phyloP scores from a whole-genome alignment of 2,329 filamentous ascomycete species.

The Phyllosticta citrichinensis region DNA sequence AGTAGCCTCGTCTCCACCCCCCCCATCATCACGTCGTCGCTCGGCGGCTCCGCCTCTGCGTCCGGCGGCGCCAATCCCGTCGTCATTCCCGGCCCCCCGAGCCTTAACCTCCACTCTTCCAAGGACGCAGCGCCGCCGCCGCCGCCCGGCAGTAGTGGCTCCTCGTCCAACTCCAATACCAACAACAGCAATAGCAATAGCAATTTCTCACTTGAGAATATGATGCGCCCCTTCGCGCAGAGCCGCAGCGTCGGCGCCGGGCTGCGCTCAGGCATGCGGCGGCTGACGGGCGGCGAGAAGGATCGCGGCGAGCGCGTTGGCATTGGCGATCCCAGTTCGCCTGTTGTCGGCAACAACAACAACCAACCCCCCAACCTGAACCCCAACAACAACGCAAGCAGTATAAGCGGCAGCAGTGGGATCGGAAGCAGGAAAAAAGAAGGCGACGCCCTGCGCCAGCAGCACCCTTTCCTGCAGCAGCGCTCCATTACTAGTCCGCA shows the following conservation, averaged over 20 bases:
- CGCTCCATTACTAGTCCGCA: neutral
- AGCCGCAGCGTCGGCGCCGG: constrained; percentile 28
- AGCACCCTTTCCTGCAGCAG: neutral
- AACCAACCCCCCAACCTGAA: too few relatives aligned
- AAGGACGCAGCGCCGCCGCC: too few relatives aligned
- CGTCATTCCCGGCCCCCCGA: neutral
- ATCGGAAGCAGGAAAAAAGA: neutral
- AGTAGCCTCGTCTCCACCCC: neutral
- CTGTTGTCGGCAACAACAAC: neutral
- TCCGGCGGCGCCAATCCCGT: neutral
- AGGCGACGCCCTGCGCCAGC: neutral
- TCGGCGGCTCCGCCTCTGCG: neutral
- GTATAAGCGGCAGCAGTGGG: neutral
- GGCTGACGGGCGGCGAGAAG: constrained; percentile 43
- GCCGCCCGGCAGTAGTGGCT: too few relatives aligned
- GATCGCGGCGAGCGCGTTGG: neutral
- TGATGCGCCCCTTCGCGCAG: constrained; percentile 50
- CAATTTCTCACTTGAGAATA: constrained; percentile 22
- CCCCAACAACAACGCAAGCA: too few relatives aligned
- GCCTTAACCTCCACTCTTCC: too few relatives aligned
- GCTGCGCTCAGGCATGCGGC: constrained; percentile 47
- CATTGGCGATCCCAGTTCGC: neutral
- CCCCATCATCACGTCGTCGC: neutral
- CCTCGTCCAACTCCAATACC: too few relatives aligned
- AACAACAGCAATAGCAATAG: neutral